phyloP scores from a whole-genome alignment of 441 rosid species.

The Pelargonium australe region DNA sequence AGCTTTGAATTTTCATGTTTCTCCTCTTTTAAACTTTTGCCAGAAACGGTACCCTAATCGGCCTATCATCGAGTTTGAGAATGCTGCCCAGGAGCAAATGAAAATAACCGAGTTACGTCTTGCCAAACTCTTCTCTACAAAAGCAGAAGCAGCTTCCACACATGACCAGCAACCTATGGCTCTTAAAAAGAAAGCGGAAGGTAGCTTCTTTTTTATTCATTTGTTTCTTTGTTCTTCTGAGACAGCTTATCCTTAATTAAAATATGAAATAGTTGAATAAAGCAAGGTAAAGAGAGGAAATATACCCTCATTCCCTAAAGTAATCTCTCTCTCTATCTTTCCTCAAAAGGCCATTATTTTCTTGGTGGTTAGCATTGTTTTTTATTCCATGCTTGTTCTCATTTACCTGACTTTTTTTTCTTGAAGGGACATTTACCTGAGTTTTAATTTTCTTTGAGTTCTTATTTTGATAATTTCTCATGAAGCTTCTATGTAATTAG shows the following conservation, averaged over 20 bases:
- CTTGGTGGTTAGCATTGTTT: too few relatives aligned
- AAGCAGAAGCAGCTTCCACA: conserved; percentile 25
- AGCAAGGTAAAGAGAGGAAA: too few relatives aligned
- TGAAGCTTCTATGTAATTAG: too few relatives aligned
- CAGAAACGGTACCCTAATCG: conserved; percentile 65
- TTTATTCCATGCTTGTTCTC: too few relatives aligned
- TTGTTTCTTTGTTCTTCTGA: background rate
- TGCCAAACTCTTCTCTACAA: conserved; percentile 52
- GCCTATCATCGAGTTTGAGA: conserved; percentile 71
- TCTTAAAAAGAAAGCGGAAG: conserved; percentile 46
- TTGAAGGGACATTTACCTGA: too few relatives aligned
- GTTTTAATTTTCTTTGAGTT: too few relatives aligned
- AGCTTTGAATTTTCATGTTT: background rate
- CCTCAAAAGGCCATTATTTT: too few relatives aligned
- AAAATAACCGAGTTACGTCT: conserved; percentile 72
- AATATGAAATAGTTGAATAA: too few relatives aligned
- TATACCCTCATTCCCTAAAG: too few relatives aligned
- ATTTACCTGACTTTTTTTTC: too few relatives aligned
- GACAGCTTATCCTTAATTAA: background rate
- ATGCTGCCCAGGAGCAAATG: conserved; percentile 85
- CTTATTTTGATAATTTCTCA: too few relatives aligned
- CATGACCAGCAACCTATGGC: conserved; percentile 18
- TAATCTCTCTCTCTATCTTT: too few relatives aligned
- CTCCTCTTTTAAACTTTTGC: conserved; percentile 14
- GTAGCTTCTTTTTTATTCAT: conserved; percentile 27